Evolutionary conservation across 345 rosid genomes (phyloP).

Genomic region (Kernera saxatilis): DNA sequence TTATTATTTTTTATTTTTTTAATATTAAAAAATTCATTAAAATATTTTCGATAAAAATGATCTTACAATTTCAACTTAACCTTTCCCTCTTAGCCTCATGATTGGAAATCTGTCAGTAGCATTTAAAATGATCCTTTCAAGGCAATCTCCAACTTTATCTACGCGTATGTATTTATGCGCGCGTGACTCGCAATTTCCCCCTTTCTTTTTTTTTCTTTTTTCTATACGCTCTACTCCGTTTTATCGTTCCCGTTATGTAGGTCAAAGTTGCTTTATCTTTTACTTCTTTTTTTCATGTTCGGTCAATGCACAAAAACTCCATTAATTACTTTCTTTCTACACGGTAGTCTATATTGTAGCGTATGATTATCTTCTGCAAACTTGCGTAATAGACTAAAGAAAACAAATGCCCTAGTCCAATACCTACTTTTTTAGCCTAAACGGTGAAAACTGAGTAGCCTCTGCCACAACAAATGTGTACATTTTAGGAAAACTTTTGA

Average conservation of each 20-base stretch:
- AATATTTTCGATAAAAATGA: too few species aligned
- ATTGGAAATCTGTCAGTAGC: conserved; percentile 23
- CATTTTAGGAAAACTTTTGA: not conserved
- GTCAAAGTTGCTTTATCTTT: conserved; percentile 16
- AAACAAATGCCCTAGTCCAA: not conserved
- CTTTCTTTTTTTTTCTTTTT: too few species aligned
- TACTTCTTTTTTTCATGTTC: not conserved
- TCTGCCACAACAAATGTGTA: not conserved
- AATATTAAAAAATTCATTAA: too few species aligned
- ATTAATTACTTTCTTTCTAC: not conserved
- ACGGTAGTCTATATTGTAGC: not conserved
- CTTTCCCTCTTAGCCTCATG: conserved; percentile 14
- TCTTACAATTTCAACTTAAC: not conserved
- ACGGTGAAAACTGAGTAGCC: not conserved
- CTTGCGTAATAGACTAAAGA: not conserved
- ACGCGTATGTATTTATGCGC: not conserved
- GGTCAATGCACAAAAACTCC: conserved; percentile 7
- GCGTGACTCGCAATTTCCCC: conserved; percentile 8
- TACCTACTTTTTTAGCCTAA: conserved; percentile 4
- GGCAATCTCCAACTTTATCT: conserved; percentile 13
- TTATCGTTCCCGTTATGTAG: not conserved
- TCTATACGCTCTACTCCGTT: not conserved
- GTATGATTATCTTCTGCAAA: conserved; percentile 23
- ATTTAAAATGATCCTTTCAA: conserved; percentile 18
- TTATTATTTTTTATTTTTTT: too few species aligned